Evolutionary conservation across 148 eudicot genomes (phyloP), one percentile per base, ranked within the genome.

Genomic region (Nepenthes gracilis): DNA sequence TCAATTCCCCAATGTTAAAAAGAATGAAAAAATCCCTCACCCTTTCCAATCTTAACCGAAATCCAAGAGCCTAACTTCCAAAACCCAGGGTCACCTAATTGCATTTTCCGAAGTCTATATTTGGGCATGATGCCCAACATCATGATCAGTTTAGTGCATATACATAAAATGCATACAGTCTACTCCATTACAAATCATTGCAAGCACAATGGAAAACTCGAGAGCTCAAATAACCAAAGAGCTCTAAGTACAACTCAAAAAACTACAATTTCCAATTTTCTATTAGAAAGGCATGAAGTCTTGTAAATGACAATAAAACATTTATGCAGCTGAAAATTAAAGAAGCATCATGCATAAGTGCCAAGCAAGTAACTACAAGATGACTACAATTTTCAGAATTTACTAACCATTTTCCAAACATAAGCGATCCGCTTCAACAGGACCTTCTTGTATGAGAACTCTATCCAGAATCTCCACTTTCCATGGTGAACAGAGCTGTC

Each of bases 391-490:
- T 5, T 49, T 10, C 53, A 10, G 11, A 49, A 5, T 5, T 10
- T 11, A 49, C 75, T 72, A 74, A 88, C 98, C 96, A 80, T 88
- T 93, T 78, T 80, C 87, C 69, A 74, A 67, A 80, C 96, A 93
- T 71, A 93, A 60, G 55, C 51, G 62, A 67, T 93, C 98, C 40
- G 96, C 96, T 71, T 72, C 96, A 72, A 82, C 87, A 67, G 86
- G 88, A 67, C 88, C 95, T 79, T 93, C 98, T 63, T 70, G 82
- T 56, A 93, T 15, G 58, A 93, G 75, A 65, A 77, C 73, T 77
- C 84, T 84, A 76, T 93, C 98, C 82, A 93, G 68, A 61, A 88
- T 68, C 74, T 80, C 96, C 63, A 84, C 69, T 77, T 84, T 85
- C 96, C 95, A 86, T 64, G 88, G 78, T 70, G 83, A 67, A 72